Base-by-base conservation (phyloP, 306 rosid genomes). In the Quercus gilva region DNA sequence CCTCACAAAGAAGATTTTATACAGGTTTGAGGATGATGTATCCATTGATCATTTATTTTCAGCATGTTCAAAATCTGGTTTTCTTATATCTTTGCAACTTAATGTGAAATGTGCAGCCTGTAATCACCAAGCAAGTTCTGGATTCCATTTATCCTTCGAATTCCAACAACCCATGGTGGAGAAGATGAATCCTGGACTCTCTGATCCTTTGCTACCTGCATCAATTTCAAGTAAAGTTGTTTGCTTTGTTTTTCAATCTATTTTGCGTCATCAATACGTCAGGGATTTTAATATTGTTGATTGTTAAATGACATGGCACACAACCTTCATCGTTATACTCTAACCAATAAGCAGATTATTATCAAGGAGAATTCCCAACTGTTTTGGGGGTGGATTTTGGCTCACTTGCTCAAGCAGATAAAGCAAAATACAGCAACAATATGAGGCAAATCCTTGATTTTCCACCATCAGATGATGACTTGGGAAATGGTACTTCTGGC, bases 71-170 rank as follows among this genome's bases (percentile, higher is more conserved):
- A 35, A 58, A 51, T 68, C 23, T 63, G 55, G 55, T 28, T 8
- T 55, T 29, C 9, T 71, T 8, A 67, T 71, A 51, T 31, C 73
- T 25, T 79, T 71, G 77, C 55, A 56, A 84, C 60, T 43, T 73
- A 23, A 71, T 63, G 7, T 71, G 68, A 80, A 78, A 45, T 79
- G 82, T 83, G 78, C 88, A 93, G 94, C 89, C 51, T 73, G 74
- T 81, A 84, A 82, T 75, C 61, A 72, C 82, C 88, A 88, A 75
- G 87, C 90, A 78, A 88, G 86, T 79, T 89, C 91, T 13, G 74
- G 71, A 61, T 74, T 74, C 63, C 85, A 83, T 74, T 41, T 86
- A 59, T 85, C 82, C 76, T 84, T 80, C 21, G 79, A 86, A 75
- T 69, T 76, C 60, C 88, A 87, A 35, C 41, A 21, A 76, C 88